Evolutionary conservation across 1,284 basidiomycete genomes (phyloP), one percentile per base, ranked within the genome.

Genomic region (Mycena citricolor): DNA sequence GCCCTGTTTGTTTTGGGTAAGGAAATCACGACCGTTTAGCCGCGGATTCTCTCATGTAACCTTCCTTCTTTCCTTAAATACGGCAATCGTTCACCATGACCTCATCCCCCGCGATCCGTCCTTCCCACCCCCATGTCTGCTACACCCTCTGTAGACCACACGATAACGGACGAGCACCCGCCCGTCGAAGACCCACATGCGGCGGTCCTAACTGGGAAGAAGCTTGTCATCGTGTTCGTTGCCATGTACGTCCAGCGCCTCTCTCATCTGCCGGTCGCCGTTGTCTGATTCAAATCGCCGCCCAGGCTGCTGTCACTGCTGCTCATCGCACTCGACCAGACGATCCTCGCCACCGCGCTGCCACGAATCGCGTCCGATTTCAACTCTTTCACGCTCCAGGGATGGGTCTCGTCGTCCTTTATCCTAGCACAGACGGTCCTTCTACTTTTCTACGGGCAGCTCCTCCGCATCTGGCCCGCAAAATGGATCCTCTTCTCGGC

Each of bases 371-470:
- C 37, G n/a, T 39, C 37, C 24, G 34, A 36, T 22, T 37, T 37
- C 13, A 5, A 37, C 2, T n/a, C 22, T 14, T 39, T 39, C 38
- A 30, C 38, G 10, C 28, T 40, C 16, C 38, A 39, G 22, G 38
- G 38, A 6, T 39, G 38, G 38, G 38, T 39, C 3, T 14, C 38
- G 12, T 30, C 26, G 8, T 35, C 32, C 5, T 37, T 38, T 22
- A 13, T 17, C 25, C 21, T 37, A n/a, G 21, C 35, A 7, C 34
- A 33, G 21, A 33, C 31, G 1, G 37, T 39, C 12, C 30, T 45
- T 37, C 17, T 45, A 19, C 43, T 45, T 8, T 39, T 45, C 31
- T 45, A 45, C 30, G 43, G 43, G 30, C 43, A 45, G 29, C 14
- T 39, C 6, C 30, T 45, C 6, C 26, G 30, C 28, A 39, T 45